A percentile compares a stretch with the other conserved stretches of the same genome.
Evolutionary conservation across 208 protist genomes (phyloP).

Genomic region (Leishmania braziliensis): DNA sequence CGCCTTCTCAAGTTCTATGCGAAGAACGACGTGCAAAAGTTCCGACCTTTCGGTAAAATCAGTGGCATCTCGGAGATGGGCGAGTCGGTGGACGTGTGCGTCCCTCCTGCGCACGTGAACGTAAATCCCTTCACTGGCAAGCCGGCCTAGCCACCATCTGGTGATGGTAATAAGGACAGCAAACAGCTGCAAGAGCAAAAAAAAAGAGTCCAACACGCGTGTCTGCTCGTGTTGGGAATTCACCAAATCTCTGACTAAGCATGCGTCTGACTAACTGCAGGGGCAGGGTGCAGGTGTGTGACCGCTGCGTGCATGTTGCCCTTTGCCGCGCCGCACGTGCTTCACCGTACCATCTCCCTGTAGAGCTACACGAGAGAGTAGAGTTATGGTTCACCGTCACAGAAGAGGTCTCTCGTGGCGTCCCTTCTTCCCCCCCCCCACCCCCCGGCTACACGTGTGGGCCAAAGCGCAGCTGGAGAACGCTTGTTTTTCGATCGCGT

Average conservation of each 20-base stretch:
- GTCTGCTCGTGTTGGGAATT: background rate
- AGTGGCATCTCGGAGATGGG: constrained; percentile 89
- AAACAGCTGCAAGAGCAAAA: background rate
- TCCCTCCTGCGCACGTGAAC: constrained; percentile 77
- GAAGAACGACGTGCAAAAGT: constrained; percentile 76
- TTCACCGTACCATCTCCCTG: background rate
- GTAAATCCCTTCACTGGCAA: constrained; percentile 78
- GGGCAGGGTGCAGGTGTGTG: background rate
- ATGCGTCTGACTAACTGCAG: background rate
- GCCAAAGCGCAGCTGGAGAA: background rate
- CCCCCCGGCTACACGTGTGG: background rate
- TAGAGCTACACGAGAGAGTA: background rate
- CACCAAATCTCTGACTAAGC: background rate
- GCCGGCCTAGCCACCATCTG: constrained; percentile 15
- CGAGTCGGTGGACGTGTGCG: constrained; percentile 77
- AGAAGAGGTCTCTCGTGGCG: background rate
- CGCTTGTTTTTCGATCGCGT: background rate
- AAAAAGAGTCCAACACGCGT: background rate
- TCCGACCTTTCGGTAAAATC: constrained; percentile 86
- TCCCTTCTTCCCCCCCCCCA: background rate
- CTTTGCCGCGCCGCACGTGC: background rate
- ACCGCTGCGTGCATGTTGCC: background rate
- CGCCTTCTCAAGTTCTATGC: constrained; percentile 89
- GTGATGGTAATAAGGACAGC: background rate
- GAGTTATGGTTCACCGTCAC: background rate